Evolutionary conservation across 2,329 filamentous ascomycete species (phyloP).

Genomic region (Leptographium radiaticola): DNA sequence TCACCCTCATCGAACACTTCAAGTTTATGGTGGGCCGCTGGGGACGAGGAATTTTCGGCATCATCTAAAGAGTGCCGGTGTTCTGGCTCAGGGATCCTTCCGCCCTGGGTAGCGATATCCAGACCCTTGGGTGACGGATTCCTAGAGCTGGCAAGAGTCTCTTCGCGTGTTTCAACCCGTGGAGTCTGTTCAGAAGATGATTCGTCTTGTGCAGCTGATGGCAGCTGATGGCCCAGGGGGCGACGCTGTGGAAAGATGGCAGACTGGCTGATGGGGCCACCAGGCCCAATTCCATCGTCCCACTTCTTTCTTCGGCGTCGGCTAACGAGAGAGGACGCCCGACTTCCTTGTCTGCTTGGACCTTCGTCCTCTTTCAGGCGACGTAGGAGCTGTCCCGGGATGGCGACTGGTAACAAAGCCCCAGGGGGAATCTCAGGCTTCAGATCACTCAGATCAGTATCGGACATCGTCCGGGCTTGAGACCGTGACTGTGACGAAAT

Average conservation of each 20-base stretch:
- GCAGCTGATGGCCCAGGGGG: neutral
- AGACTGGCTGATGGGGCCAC: conserved; percentile 79
- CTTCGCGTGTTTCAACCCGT: conserved; percentile 15
- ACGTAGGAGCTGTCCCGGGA: conserved; percentile 66
- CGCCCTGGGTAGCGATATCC: neutral
- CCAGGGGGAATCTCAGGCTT: conserved; percentile 54
- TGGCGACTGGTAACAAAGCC: conserved; percentile 55
- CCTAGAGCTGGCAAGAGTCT: conserved; percentile 4
- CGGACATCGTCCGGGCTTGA: conserved; percentile 72
- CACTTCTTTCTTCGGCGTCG: conserved; percentile 54
- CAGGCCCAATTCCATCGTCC: conserved; percentile 61
- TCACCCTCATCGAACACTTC: conserved; percentile 73
- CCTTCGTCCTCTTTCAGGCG: conserved; percentile 68
- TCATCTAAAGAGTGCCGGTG: conserved; percentile 5
- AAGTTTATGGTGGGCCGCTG: conserved; percentile 20
- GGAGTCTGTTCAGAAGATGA: conserved; percentile 8
- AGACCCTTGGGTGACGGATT: conserved; percentile 1
- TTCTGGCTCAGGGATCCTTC: neutral
- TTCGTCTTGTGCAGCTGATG: neutral
- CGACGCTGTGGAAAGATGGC: conserved; percentile 63
- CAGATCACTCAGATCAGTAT: conserved; percentile 56
- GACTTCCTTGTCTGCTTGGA: conserved; percentile 37
- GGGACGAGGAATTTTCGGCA: conserved; percentile 7
- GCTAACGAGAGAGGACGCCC: conserved; percentile 46
- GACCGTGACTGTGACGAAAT: conserved; percentile 59